phyloP scores from a whole-genome alignment of 2,329 filamentous ascomycete genomes.

The Daldinia sp. region DNA sequence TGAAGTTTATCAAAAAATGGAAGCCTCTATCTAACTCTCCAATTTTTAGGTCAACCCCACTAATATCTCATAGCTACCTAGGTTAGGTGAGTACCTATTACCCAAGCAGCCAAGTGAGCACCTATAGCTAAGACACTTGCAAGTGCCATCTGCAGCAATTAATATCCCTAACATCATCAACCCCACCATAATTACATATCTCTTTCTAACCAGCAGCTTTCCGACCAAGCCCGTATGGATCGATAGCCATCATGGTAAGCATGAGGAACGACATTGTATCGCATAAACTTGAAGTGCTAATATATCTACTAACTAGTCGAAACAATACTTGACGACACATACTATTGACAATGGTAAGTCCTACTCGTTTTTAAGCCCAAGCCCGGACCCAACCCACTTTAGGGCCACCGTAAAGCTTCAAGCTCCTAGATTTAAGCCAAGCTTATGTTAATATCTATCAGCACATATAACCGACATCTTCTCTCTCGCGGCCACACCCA shows the following conservation, averaged over 20 bases:
- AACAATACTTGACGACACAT: conserved; percentile 96
- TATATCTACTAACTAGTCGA: conserved; percentile 81
- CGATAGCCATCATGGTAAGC: conserved; percentile 51
- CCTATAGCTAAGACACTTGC: conserved; percentile 38
- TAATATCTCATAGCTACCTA: too few relatives aligned
- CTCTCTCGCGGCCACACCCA: conserved; percentile 77
- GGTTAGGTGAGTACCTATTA: too few relatives aligned
- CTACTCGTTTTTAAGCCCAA: neutral
- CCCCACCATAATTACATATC: conserved; percentile 35
- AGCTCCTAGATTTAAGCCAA: conserved; percentile 22
- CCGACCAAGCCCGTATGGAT: conserved; percentile 46
- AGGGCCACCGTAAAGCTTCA: conserved; percentile 17
- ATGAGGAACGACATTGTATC: neutral
- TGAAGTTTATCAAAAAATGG: neutral
- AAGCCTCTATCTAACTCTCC: conserved; percentile 21
- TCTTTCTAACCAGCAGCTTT: conserved; percentile 32
- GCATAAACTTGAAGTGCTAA: neutral
- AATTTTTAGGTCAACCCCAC: conserved; percentile 39
- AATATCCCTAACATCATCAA: conserved; percentile 33
- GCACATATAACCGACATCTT: conserved; percentile 88
- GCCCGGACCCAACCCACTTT: conserved; percentile 16
- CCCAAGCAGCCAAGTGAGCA: too few relatives aligned
- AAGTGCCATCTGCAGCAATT: conserved; percentile 8
- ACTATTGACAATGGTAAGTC: conserved; percentile 82
- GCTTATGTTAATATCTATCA: conserved; percentile 49